These are phyloP conservation scores for Auricularia sp. DNA, from an alignment of 768 basidiomycete genomes.

Conservation along the genomic window DNA sequence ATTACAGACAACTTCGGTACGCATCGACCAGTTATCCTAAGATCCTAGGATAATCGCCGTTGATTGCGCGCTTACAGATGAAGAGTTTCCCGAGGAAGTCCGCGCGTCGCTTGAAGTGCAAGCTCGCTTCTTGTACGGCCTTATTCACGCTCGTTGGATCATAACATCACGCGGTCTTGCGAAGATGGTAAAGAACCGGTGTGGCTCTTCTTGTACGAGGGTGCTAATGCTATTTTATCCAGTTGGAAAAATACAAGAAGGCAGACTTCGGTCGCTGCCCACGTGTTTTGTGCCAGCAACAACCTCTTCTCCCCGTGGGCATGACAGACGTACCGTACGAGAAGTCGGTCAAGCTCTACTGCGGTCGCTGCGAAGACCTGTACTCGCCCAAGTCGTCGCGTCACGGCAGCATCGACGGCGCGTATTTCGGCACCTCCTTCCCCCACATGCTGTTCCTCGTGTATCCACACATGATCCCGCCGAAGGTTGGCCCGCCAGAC, in stretches of 20 bases:
- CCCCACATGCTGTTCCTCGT: constrained; percentile 96
- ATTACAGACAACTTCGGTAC: constrained; percentile 92
- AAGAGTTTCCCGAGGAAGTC: constrained; percentile 88
- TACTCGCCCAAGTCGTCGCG: constrained; percentile 96
- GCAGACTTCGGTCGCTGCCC: constrained; percentile 98
- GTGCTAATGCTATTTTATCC: not conserved
- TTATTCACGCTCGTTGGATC: constrained; percentile 96
- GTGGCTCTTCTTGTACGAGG: not conserved
- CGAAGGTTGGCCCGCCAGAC: constrained; percentile 53
- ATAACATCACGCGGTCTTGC: constrained; percentile 85
- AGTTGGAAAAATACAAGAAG: constrained; percentile 92
- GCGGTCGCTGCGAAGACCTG: constrained; percentile 96
- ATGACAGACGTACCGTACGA: constrained; percentile 96
- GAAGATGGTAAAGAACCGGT: constrained; percentile 66
- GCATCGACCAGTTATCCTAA: constrained; percentile 15
- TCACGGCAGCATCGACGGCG: constrained; percentile 95
- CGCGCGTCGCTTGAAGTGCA: constrained; percentile 88
- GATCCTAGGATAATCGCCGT: not conserved
- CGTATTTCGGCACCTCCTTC: constrained; percentile 97
- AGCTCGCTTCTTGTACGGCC: constrained; percentile 85
- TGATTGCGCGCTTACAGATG: constrained; percentile 41
- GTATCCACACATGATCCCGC: constrained; percentile 85
- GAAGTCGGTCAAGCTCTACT: constrained; percentile 98
- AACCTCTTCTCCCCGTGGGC: constrained; percentile 93
- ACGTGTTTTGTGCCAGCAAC: constrained; percentile 87